phyloP scores from a whole-genome alignment of 2,329 filamentous ascomycete species.

The Neodidymelliopsis sp. region DNA sequence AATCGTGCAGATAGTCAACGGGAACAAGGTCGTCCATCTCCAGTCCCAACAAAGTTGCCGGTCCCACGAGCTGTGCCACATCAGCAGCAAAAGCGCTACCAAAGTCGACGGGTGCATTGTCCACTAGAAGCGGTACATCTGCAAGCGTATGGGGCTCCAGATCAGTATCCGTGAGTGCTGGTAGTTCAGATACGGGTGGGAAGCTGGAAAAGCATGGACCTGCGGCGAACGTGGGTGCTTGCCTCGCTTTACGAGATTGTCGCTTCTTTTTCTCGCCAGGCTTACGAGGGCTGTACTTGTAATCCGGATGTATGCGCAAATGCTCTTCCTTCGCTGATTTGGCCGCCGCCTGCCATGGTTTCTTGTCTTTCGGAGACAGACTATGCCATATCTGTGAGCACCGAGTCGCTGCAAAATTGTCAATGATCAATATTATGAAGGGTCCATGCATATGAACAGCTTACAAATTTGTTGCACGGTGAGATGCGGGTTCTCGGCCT shows the following conservation, averaged over 20 bases:
- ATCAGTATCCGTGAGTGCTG: background rate
- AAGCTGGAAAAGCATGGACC: slow-evolving; percentile 11
- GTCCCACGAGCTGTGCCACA: slow-evolving; percentile 8
- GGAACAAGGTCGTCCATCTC: slow-evolving; percentile 1
- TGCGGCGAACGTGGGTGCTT: slow-evolving; percentile 18
- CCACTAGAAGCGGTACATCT: background rate
- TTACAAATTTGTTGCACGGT: slow-evolving; percentile 37
- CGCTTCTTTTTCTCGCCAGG: slow-evolving; percentile 40
- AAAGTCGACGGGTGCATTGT: background rate
- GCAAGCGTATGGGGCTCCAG: background rate
- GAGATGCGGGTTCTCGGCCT: slow-evolving; percentile 23
- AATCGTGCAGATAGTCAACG: slow-evolving; percentile 12
- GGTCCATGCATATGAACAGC: slow-evolving; percentile 1
- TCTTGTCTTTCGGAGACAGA: slow-evolving; percentile 23
- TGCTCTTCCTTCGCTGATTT: slow-evolving; percentile 30
- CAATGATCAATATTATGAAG: background rate
- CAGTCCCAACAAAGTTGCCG: slow-evolving; percentile 1
- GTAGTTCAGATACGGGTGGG: slow-evolving; percentile 11
- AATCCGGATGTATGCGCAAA: slow-evolving; percentile 30
- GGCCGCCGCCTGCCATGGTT: slow-evolving; percentile 27
- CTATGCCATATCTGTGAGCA: slow-evolving; percentile 29
- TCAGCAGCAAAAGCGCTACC: slow-evolving; percentile 10
- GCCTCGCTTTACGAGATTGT: slow-evolving; percentile 33
- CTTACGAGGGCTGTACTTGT: slow-evolving; percentile 39
- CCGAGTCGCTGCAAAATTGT: slow-evolving; percentile 23